Evolutionary conservation across 495 filamentous ascomycete genomes (phyloP).

Genomic region (Tuber umbilicatum): DNA sequence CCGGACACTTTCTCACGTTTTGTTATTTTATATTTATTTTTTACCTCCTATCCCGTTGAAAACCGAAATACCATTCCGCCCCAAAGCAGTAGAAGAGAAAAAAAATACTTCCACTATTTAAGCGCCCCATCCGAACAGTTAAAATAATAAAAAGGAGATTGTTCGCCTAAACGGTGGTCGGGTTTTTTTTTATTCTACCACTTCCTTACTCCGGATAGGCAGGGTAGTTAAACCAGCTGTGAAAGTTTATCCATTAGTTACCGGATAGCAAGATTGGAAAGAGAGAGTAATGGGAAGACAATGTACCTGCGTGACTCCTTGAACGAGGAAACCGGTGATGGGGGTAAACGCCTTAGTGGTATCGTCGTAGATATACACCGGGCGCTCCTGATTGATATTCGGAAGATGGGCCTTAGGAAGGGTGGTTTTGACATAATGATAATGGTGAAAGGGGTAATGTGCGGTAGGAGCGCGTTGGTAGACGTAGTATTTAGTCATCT

Average conservation of each 20-base stretch:
- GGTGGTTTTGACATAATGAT: neutral
- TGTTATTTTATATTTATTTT: neutral
- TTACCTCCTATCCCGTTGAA: neutral
- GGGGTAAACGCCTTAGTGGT: neutral
- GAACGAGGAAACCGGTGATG: neutral
- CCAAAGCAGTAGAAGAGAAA: neutral
- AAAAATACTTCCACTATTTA: neutral
- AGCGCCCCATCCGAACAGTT: neutral
- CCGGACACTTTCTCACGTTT: neutral
- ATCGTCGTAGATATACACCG: neutral
- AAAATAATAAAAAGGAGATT: neutral
- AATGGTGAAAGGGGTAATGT: neutral
- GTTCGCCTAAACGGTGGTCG: neutral
- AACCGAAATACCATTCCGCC: neutral
- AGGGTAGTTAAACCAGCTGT: neutral
- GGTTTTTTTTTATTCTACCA: neutral
- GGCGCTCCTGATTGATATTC: neutral
- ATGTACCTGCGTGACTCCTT: neutral
- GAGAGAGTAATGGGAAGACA: neutral
- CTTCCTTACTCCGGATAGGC: neutral
- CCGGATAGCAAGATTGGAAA: neutral
- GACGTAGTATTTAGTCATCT: neutral
- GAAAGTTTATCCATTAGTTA: neutral
- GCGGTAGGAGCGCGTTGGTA: neutral
- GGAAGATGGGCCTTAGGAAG: neutral